Evolutionary conservation across 352 stramenopile genomes (phyloP), one percentile per base, ranked within the genome.

Genomic region (Phytophthora vignae): DNA sequence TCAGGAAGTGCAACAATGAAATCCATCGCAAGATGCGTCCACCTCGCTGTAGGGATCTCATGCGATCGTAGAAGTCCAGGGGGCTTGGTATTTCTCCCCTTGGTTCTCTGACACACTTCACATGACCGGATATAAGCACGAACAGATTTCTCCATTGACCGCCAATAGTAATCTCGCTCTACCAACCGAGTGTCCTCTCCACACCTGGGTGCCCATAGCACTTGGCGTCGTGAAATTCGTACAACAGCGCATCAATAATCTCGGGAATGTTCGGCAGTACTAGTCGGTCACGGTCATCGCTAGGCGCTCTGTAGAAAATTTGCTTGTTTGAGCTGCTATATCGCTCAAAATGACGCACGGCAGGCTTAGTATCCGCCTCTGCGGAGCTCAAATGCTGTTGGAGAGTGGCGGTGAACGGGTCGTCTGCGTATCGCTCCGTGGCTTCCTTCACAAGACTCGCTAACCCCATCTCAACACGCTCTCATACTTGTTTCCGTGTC

Each of bases 221-320:
- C 40, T 67, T 48, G 29, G n/a, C 60, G 17, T 71, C 54, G 25
- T 75, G 68, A 36, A 59, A 66, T 46, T 75, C 61, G 12, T 50
- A 67, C 9, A 75, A 8, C 8, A 70, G 17, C 1, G n/a, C 48
- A 36, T 71, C 55, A 8, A 55, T 29, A 11, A 71, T 50, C 22
- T 70, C 68, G 0, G 14, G 2, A 44, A 75, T 63, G 9, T 52
- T 42, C 17, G 68, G 68, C 5, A 74, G 3, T 11, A 74, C 60
- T 5, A 74, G 12, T 10, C 67, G 64, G 1, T 11, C 1, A 8
- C 14, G 19, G 9, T 69, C 31, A 53, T 69, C 60, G n/a, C 21
- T 57, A 11, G 53, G 59, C 0, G 36, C 9, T 17, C 19, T 2
- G 25, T 73, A 73, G 38, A 73, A 59, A 2, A 66, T 36, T 21